Conservation (phyloP, 495 filamentous ascomycete genomes). For the Annulohypoxylon bovei region DNA sequence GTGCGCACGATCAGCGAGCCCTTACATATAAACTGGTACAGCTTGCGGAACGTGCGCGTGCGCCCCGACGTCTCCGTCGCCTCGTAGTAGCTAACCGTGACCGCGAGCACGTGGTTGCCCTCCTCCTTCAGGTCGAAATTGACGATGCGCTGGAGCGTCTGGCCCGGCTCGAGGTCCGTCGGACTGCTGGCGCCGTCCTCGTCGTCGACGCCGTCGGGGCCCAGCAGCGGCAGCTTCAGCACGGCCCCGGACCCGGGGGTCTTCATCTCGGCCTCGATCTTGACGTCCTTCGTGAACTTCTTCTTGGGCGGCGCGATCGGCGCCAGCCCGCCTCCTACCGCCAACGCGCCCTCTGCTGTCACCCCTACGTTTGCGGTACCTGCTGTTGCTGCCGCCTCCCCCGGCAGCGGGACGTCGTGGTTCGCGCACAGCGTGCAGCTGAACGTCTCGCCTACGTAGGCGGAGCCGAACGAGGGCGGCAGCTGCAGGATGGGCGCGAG, state of each 20-base stretch:
- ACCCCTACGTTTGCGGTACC: too few relatives aligned
- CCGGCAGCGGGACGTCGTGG: constrained; percentile 70
- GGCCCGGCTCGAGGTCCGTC: constrained; percentile 68
- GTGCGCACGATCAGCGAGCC: constrained; percentile 89
- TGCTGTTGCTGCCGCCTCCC: neutral
- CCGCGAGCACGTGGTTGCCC: constrained; percentile 91
- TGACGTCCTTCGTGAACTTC: constrained; percentile 74
- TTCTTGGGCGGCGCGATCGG: constrained; percentile 45
- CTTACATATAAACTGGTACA: constrained; percentile 96
- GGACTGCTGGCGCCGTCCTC: too few relatives aligned
- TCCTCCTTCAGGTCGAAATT: constrained; percentile 91
- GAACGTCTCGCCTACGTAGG: constrained; percentile 96
- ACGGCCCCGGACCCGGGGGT: constrained; percentile 65
- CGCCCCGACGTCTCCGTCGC: constrained; percentile 72
- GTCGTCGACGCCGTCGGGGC: constrained; percentile 28
- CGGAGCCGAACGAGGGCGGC: constrained; percentile 89
- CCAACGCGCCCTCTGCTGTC: too few relatives aligned
- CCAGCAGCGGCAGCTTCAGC: constrained; percentile 40
- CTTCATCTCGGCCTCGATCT: constrained; percentile 93
- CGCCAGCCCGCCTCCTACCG: too few relatives aligned
- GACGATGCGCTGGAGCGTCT: constrained; percentile 83
- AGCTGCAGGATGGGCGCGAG: constrained; percentile 77
- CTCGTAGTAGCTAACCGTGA: constrained; percentile 90
- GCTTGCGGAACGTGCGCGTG: constrained; percentile 87
- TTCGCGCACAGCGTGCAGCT: constrained; percentile 93